These are phyloP conservation scores for Lactifluus rugatus DNA, from an alignment of 768 basidiomycete genomes.

Conservation along the genomic window DNA sequence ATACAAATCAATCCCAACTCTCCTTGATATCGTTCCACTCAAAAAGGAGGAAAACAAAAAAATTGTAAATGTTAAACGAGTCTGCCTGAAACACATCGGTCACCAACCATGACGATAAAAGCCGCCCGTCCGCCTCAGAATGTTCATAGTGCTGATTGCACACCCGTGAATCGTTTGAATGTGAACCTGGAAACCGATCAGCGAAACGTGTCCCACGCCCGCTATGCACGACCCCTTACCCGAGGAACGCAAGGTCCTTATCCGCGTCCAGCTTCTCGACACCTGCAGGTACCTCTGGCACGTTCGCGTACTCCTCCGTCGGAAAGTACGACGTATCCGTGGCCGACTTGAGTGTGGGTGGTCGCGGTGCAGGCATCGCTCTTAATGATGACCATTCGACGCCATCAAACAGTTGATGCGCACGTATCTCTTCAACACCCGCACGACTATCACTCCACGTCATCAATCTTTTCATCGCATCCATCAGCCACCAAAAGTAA, in stretches of 20 bases:
- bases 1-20: background rate
- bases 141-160: conserved; percentile 19
- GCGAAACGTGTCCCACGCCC: background rate
- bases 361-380: conserved; percentile 85
- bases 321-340: conserved; percentile 98
- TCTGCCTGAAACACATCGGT: background rate
- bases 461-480: conserved; percentile 49
- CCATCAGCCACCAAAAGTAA: background rate
- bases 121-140: background rate
- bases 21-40: background rate
- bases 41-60: background rate
- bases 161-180: conserved; percentile 60
- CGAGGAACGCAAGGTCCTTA: conserved; percentile 52
- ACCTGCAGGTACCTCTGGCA: conserved; percentile 37
- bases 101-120: background rate
- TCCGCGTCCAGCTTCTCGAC: conserved; percentile 35
- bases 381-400: conserved; percentile 89
- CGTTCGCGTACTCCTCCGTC: conserved; percentile 85
- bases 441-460: conserved; percentile 74
- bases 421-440: conserved; percentile 77
- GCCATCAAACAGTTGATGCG: conserved; percentile 86
- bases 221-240: conserved; percentile 25
- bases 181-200: conserved; percentile 44
- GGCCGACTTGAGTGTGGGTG: conserved; percentile 84
- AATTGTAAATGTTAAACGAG: background rate